Conservation (phyloP, 208 protist species). For the Wallacemonas sp. region DNA sequence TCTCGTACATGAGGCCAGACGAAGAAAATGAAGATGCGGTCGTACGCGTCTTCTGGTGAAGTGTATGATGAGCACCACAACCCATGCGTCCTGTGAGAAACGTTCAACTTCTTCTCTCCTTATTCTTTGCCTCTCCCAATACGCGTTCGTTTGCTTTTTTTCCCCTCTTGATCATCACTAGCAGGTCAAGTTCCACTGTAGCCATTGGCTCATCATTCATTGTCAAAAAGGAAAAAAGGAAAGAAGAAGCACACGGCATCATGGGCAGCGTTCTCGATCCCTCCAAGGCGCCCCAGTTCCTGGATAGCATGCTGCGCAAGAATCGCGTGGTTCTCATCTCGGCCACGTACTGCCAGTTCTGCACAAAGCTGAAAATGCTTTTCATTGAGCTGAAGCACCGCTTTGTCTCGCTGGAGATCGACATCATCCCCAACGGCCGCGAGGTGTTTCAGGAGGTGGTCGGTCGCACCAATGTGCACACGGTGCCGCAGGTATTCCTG, state of each 20-base stretch:
- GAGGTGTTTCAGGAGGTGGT: constrained; percentile 83
- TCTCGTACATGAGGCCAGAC: too few species aligned
- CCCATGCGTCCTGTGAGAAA: too few species aligned
- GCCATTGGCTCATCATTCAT: too few species aligned
- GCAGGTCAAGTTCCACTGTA: too few species aligned
- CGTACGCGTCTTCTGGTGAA: too few species aligned
- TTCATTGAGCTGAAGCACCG: constrained; percentile 83
- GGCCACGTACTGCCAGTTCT: constrained; percentile 90
- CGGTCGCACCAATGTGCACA: constrained; percentile 66
- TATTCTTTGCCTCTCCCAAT: too few species aligned
- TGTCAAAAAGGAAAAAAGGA: constrained; percentile 20
- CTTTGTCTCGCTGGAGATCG: constrained; percentile 87
- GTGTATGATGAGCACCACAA: too few species aligned
- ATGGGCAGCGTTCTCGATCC: constrained; percentile 50
- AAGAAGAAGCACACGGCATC: constrained; percentile 4
- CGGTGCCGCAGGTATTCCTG: constrained; percentile 84
- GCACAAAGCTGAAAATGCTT: constrained; percentile 78
- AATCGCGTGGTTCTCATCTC: constrained; percentile 85
- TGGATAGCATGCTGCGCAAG: constrained; percentile 74
- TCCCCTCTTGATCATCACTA: neutral
- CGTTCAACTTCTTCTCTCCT: too few species aligned
- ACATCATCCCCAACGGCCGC: constrained; percentile 87
- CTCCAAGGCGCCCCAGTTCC: constrained; percentile 72
- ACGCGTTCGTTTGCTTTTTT: too few species aligned
- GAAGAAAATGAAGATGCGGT: too few species aligned